Percentiles rank a stretch among this genome's conserved stretches.
Conservation (phyloP, 768 basidiomycete species). For the Mycena galopus region DNA sequence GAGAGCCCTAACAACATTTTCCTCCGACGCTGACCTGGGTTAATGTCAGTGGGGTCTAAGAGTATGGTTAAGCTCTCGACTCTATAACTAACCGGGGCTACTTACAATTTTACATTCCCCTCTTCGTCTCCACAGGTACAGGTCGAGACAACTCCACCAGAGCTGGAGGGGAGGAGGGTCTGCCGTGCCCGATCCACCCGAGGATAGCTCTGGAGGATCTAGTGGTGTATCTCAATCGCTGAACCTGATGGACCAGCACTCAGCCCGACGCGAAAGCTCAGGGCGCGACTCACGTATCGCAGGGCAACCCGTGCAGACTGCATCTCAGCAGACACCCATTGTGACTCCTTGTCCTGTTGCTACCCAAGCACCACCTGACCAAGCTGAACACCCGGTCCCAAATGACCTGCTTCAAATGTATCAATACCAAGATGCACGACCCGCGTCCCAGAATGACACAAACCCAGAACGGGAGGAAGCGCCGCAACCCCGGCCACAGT, state of each 20-base stretch:
- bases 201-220: neutral
- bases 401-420: too few relatives aligned
- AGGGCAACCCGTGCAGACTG: neutral
- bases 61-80: slow-evolving; percentile 12
- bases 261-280: neutral
- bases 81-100: neutral
- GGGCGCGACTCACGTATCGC: neutral
- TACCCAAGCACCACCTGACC: too few relatives aligned
- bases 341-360: too few relatives aligned
- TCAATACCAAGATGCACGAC: too few relatives aligned
- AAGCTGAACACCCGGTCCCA: too few relatives aligned
- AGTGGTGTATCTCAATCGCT: too few relatives aligned
- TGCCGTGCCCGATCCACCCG: neutral
- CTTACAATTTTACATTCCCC: neutral
- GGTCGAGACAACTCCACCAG: neutral
- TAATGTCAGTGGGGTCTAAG: neutral
- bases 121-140: neutral
- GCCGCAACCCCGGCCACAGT: too few relatives aligned
- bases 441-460: too few relatives aligned
- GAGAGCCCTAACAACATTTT: neutral
- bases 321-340: too few relatives aligned
- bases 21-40: slow-evolving; percentile 2
- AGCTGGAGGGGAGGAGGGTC: slow-evolving; percentile 8
- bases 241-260: too few relatives aligned
- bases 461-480: too few relatives aligned